Evolutionary conservation across 2,329 filamentous ascomycete genomes (phyloP).

Genomic region (Talaromyces marneffei): DNA sequence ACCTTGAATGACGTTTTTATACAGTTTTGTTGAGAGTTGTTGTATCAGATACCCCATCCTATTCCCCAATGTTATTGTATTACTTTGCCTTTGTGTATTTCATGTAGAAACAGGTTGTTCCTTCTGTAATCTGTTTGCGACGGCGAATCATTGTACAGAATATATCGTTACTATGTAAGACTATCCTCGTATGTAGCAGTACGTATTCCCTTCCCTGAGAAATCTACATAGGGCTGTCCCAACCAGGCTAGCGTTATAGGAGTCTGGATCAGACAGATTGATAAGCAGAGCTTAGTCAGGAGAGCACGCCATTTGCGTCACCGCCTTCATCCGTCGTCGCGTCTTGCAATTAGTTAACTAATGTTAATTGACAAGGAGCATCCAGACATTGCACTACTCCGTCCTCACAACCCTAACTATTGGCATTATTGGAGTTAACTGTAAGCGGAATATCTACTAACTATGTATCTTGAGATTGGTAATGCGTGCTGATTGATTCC

Average conservation of each 20-base stretch:
- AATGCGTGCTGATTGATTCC: neutral
- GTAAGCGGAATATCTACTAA: no score
- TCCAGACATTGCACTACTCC: neutral
- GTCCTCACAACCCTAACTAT: no score
- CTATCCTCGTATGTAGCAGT: no score
- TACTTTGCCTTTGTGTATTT: neutral
- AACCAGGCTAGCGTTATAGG: neutral
- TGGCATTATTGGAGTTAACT: neutral
- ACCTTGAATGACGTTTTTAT: constrained; percentile 1
- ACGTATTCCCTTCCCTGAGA: no score
- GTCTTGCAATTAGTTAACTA: no score
- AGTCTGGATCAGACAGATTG: constrained; percentile 9
- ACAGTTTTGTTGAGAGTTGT: neutral
- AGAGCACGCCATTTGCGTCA: constrained; percentile 13
- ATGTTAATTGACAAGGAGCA: no score
- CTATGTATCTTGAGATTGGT: neutral
- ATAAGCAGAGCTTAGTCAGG: constrained; percentile 1
- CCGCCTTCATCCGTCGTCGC: no score
- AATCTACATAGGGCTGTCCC: neutral
- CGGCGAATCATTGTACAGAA: neutral
- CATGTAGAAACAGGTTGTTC: neutral
- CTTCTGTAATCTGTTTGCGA: neutral
- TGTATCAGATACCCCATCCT: constrained; percentile 6
- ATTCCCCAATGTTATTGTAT: neutral
- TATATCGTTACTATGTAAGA: no score